A percentile compares a stretch with the other conserved stretches of the same genome.
Conservation (phyloP, 1,139 yeast species). For the Blastobotrys malaysiensis region DNA sequence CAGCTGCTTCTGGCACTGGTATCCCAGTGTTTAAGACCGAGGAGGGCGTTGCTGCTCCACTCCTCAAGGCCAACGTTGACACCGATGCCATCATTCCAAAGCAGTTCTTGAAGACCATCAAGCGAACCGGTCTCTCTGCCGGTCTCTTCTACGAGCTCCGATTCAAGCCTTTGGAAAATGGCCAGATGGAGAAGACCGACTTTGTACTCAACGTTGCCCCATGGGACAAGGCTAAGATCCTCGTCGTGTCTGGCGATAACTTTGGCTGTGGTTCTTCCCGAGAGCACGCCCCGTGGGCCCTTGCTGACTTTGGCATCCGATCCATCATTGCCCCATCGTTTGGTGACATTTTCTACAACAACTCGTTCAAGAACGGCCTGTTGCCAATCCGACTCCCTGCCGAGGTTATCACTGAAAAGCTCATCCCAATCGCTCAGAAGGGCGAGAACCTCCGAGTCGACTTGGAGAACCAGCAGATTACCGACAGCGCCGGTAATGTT, state of each 20-base stretch:
- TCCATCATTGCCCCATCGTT: slow-evolving; percentile 96
- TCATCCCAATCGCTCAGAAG: slow-evolving; percentile 71
- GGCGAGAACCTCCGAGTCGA: slow-evolving; percentile 75
- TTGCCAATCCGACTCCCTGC: slow-evolving; percentile 85
- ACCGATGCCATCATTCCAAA: slow-evolving; percentile 98
- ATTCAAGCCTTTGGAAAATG: slow-evolving; percentile 59
- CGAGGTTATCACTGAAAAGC: slow-evolving; percentile 60
- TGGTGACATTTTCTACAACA: slow-evolving; percentile 96
- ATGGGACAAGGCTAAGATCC: slow-evolving; percentile 69
- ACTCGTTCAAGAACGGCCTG: slow-evolving; percentile 92
- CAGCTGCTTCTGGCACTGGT: slow-evolving; percentile 43
- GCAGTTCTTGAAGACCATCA: slow-evolving; percentile 94
- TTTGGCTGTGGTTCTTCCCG: slow-evolving; percentile 99
- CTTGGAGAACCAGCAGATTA: slow-evolving; percentile 77
- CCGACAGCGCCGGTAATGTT: slow-evolving; percentile 64
- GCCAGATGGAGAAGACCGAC: slow-evolving; percentile 77
- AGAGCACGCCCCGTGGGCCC: slow-evolving; percentile 99
- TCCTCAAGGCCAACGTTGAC: slow-evolving; percentile 91
- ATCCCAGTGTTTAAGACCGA: slow-evolving; percentile 72
- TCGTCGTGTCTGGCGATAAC: slow-evolving; percentile 92
- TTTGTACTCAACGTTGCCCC: slow-evolving; percentile 84
- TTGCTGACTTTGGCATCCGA: slow-evolving; percentile 93
- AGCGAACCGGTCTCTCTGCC: slow-evolving; percentile 84
- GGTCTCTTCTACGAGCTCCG: slow-evolving; percentile 92
- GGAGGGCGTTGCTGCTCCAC: slow-evolving; percentile 86